Base-by-base conservation (phyloP, 495 filamentous ascomycete genomes). In the Trichoderma asperelloides region DNA sequence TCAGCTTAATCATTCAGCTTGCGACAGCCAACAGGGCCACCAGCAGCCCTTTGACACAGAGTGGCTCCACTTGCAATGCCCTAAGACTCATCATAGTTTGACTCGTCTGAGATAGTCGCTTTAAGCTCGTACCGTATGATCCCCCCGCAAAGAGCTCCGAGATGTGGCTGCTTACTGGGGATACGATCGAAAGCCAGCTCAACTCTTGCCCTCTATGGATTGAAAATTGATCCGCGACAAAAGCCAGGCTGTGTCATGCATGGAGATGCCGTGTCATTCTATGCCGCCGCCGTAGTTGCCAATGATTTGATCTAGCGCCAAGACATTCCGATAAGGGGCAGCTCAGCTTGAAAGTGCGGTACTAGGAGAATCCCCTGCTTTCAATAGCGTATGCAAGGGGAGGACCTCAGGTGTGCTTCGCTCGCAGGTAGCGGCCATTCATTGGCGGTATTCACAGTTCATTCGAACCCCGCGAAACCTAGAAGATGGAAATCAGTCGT, bases 331-430 rank as follows among this genome's bases (percentile, higher is more conserved):
- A 21, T n/a, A 51, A n/a, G 43, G n/a, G 15, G 7, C n/a, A 16
- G 16, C 47, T 21, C 47, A 18, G 33, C 21, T 51, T 21, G 18
- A 51, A 21, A 51, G 18, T 11, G 47, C 47, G 9, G 18, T 51
- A 51, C 18, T 18, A 28, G 55, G 0, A 60, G 7, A 30, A 30
- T 13, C 7, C 55, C n/a, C 13, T 4, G 55, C 55, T 60, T 60
- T 30, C 55, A 30, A 60, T 60, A 60, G 55, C 28, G 23, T 30
- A 60, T 60, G 55, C 55, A 60, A 60, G 55, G 49, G 13, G 55
- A 13, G 55, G 28, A 18, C 3, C 25, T 60, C 25, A 18, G 30
- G 55, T 25, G 27, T 12, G 12, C 16, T 25, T 16, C 16, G 23
- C 11, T 25, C 11, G 23, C 25, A 16, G 27, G 11, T 3, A 3